Percentiles rank a stretch among this genome's conserved stretches.
Conservation (phyloP, 2,329 filamentous ascomycete genomes). For the Sclerotiophoma versabilis region DNA sequence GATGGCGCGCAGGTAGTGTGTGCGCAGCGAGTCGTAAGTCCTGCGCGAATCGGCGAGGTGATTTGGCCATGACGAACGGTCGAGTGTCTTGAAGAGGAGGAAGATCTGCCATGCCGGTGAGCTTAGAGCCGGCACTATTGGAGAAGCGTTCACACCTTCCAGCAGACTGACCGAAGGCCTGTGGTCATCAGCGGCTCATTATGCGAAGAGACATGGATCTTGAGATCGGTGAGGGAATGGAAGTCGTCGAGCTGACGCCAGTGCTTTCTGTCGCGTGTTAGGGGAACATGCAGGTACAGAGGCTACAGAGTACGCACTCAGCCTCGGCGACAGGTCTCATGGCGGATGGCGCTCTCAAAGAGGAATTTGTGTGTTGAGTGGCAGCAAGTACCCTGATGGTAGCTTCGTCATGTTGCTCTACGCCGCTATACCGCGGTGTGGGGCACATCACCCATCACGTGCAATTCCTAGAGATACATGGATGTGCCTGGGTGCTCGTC, state of each 20-base stretch:
- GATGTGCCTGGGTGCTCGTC: neutral
- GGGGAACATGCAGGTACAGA: neutral
- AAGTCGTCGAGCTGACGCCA: slow-evolving; percentile 48
- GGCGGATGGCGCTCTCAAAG: slow-evolving; percentile 15
- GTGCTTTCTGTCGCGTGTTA: slow-evolving; percentile 41
- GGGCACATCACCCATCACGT: slow-evolving; percentile 25
- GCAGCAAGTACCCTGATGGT: slow-evolving; percentile 44
- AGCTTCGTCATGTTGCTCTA: slow-evolving; percentile 25
- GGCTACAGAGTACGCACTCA: slow-evolving; percentile 31
- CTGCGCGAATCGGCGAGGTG: slow-evolving; percentile 72
- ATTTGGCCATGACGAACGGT: slow-evolving; percentile 71
- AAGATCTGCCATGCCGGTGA: slow-evolving; percentile 67
- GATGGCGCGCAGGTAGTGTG: slow-evolving; percentile 81
- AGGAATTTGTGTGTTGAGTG: slow-evolving; percentile 19
- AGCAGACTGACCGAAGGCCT: slow-evolving; percentile 85
- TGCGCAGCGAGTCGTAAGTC: slow-evolving; percentile 74
- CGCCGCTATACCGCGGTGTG: slow-evolving; percentile 25
- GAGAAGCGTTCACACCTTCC: slow-evolving; percentile 70
- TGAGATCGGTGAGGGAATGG: slow-evolving; percentile 47
- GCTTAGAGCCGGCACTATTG: neutral
- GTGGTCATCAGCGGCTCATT: slow-evolving; percentile 55
- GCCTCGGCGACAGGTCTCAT: slow-evolving; percentile 46
- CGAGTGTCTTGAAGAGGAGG: slow-evolving; percentile 74
- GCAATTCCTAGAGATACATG: neutral
- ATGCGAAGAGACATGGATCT: slow-evolving; percentile 48